Evolutionary conservation across 305 asterid genomes (phyloP).

Genomic region (Andrographis paniculata): DNA sequence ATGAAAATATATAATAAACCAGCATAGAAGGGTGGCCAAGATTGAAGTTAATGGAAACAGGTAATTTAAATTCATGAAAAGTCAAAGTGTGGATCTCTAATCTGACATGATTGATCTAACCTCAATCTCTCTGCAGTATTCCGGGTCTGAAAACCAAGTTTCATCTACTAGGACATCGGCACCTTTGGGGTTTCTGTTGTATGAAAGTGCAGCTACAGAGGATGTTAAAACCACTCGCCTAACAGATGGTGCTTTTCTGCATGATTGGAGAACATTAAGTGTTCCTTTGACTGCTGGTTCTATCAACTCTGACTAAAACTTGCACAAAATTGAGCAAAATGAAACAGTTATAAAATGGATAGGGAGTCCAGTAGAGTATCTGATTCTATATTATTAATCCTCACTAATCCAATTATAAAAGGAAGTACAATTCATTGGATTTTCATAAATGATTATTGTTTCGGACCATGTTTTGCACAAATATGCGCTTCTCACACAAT

Average conservation of each 20-base stretch:
- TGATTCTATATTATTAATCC: too few relatives aligned
- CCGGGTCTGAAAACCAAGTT: slow-evolving; percentile 36
- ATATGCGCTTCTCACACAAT: too few relatives aligned
- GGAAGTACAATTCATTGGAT: too few relatives aligned
- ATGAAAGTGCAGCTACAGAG: slow-evolving; percentile 23
- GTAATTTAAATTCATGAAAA: background rate
- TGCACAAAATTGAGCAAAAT: too few relatives aligned
- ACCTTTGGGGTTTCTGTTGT: slow-evolving; percentile 6
- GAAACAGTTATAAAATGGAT: too few relatives aligned
- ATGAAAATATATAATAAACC: too few relatives aligned
- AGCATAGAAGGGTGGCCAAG: background rate
- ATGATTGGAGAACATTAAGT: slow-evolving; percentile 33
- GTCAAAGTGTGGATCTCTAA: too few relatives aligned
- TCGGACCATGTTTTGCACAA: too few relatives aligned
- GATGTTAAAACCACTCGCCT: slow-evolving; percentile 35
- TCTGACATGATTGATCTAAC: slow-evolving; percentile 4
- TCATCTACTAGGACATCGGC: slow-evolving; percentile 30
- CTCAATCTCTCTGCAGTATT: slow-evolving; percentile 26
- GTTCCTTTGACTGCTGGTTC: slow-evolving; percentile 41
- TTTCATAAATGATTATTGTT: too few relatives aligned
- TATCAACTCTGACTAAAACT: slow-evolving; percentile 26
- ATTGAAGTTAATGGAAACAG: background rate
- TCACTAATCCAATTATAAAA: too few relatives aligned
- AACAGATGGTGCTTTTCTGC: slow-evolving; percentile 23
- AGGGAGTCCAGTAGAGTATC: too few relatives aligned